These are phyloP conservation scores for Brassica carinata DNA, from an alignment of 345 rosid genomes.

Conservation along the genomic window DNA sequence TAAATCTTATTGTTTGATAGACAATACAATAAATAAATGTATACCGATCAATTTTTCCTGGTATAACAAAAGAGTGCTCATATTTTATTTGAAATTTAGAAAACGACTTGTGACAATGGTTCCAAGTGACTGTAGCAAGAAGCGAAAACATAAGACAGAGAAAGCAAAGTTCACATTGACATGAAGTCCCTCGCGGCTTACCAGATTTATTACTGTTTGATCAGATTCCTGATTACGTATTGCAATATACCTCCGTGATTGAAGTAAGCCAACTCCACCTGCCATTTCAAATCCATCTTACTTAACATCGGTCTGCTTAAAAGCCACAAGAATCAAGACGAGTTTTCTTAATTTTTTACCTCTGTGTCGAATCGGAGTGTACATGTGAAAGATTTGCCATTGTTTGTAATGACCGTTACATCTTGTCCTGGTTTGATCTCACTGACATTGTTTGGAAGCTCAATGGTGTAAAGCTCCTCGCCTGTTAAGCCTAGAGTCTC, in stretches of 20 bases:
- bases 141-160: not conserved
- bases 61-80: not conserved
- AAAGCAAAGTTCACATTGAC: not conserved
- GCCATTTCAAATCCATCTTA: not conserved
- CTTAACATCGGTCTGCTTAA: not conserved
- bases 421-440: slow-evolving; percentile 91
- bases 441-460: slow-evolving; percentile 59
- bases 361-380: slow-evolving; percentile 76
- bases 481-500: slow-evolving; percentile 79
- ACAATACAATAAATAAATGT: not conserved
- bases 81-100: not conserved
- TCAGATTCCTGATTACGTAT: not conserved
- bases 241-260: not conserved
- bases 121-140: not conserved
- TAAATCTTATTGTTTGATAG: not conserved
- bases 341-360: slow-evolving; percentile 43
- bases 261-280: not conserved
- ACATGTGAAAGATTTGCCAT: slow-evolving; percentile 74
- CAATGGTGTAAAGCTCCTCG: slow-evolving; percentile 71
- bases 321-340: not conserved
- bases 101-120: not conserved
- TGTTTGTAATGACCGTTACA: slow-evolving; percentile 63
- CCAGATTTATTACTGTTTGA: not conserved
- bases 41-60: not conserved
- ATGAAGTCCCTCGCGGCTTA: not conserved